Evolutionary conservation across 495 filamentous ascomycete genomes (phyloP), one percentile per base, ranked within the genome.

Genomic region (Penicillium crystallinum): DNA sequence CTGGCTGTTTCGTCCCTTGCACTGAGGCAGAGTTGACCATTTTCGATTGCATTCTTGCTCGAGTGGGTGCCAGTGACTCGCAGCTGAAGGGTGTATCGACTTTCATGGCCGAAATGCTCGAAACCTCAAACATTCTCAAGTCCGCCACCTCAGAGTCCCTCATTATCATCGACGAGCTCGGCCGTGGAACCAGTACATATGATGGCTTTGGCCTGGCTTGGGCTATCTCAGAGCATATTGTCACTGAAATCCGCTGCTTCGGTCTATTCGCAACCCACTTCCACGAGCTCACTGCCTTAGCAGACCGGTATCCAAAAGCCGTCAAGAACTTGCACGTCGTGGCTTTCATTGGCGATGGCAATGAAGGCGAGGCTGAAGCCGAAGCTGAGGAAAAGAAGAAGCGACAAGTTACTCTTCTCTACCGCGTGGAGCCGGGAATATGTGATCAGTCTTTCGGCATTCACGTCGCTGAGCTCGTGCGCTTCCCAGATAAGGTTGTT

Each of bases 51-150:
- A 97, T 99, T 51, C 89, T 99, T 30, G 95, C 93, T 8, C 87
- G 93, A 57, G 93, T 99, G 4, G 93, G 93, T 45, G 93, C 93
- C 4, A 91, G 86, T 63, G 93, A 99, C 68, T 91, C 87, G 6
- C 93, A 97, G 65, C 82, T 99, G 33, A 99, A 99, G 71, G 93
- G 93, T 31, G 95, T 99, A 7, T 95, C 90, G 35, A 99, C 93
- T 0, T 99, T 99, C 77, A 99, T 99, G 95, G 95, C 95, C 0
- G 93, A 99, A 74, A 99, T 99, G 93, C 80, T 99, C 22, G 93
- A 99, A 64, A 99, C 93, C 0, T 89, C 93, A 50, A 97, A 96
- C 62, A 99, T 99, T 55, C 87, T 99, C 64, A 97, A 97, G 71
- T 91, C 88, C 4, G 93, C 93, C 3, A 97, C 93, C 2, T 84